Base-by-base conservation (phyloP, 768 basidiomycete genomes). In the Russula vinacea region DNA sequence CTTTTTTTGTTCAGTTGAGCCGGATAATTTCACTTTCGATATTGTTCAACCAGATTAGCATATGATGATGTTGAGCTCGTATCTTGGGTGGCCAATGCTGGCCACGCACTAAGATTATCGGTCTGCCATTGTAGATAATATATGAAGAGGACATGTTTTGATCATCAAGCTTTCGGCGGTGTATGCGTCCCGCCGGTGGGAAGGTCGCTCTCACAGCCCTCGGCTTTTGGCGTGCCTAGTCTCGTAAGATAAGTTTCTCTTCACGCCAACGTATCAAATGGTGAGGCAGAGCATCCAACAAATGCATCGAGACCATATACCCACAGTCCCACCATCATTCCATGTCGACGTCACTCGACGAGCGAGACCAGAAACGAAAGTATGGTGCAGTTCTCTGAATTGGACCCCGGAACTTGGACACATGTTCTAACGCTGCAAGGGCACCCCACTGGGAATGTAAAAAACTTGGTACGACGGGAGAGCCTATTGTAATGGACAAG, bases 261-360 rank as follows among this genome's bases (percentile, higher is more conserved):
- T 29, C 29, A 29, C 29, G 37, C 17, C 40, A 24, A 54, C 35
- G 42, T 44, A 17, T 9, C 29, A 57, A 13, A 39, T 56, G 32
- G n/a, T 47, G 24, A 33, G 26, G 59, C 73, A 92, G 90, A 83
- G 81, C 56, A 80, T 94, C 62, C 85, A 93, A 74, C 81, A 92
- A 76, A 88, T 93, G 89, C 95, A 97, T 76, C 81, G 85, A 45
- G 95, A 97, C 75, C 88, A 93, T 73, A 89, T 96, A 56, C 88
- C 92, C 1, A 29, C 5, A 29, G 29, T 29, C 29, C 29, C 29
- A 29, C 29, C 5, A 29, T 29, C n/a, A n/a, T n/a, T n/a, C n/a
- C n/a, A n/a, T n/a, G n/a, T n/a, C n/a, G n/a, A n/a, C n/a, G n/a
- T n/a, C n/a, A n/a, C n/a, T n/a, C 81, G 26, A 86, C 90, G 0